Percentiles rank a stretch among this genome's conserved stretches.
Conservation (phyloP, 1,284 basidiomycete genomes). For the Sanguinoderma infundibulare region DNA sequence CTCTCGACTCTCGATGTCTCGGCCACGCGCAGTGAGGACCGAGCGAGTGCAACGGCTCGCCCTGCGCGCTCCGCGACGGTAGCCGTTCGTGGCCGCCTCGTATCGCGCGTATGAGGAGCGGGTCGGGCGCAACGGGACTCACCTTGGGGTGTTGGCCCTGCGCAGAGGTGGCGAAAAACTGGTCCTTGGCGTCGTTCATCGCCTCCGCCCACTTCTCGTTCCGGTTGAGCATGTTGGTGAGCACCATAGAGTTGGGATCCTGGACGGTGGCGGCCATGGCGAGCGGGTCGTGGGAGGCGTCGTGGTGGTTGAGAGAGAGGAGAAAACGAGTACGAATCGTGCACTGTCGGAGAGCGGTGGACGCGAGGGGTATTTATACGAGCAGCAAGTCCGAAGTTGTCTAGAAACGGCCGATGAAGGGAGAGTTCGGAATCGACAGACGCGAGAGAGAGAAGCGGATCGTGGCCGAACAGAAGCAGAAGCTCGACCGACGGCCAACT, state of each 20-base stretch:
- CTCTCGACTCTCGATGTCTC: too few species aligned
- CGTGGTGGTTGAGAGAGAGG: background rate
- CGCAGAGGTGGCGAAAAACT: slow-evolving; percentile 63
- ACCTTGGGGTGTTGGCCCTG: slow-evolving; percentile 78
- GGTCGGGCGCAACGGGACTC: too few species aligned
- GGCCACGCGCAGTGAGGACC: background rate
- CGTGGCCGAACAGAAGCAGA: background rate
- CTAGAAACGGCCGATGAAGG: background rate
- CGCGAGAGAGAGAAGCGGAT: background rate
- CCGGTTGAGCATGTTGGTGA: slow-evolving; percentile 2
- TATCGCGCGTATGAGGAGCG: background rate
- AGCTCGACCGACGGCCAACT: background rate
- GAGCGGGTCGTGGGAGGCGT: too few species aligned
- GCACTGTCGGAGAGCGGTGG: background rate
- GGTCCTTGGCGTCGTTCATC: slow-evolving; percentile 13
- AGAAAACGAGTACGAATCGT: background rate
- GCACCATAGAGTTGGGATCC: background rate
- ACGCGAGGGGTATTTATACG: background rate
- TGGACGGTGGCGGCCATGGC: background rate
- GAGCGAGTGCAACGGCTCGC: background rate
- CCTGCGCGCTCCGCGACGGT: background rate
- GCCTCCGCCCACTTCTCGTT: slow-evolving; percentile 3
- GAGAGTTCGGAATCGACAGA: background rate
- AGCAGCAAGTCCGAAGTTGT: background rate
- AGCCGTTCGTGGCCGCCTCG: background rate